Base-by-base conservation (phyloP, 441 rosid species). In the Hura crepitans region DNA sequence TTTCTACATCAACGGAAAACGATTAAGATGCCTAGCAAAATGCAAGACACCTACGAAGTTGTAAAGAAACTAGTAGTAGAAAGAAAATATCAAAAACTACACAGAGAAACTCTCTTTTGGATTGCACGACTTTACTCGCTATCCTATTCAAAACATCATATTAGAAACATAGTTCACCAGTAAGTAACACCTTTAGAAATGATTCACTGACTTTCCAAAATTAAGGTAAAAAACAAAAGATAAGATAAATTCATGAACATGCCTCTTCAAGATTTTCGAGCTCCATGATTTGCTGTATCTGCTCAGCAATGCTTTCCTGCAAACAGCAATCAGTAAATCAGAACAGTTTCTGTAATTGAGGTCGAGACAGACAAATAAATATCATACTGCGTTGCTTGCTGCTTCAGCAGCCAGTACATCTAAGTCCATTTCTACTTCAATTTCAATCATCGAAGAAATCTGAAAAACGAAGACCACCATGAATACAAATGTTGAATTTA, bases 401-500 rank as follows among this genome's bases (percentile, higher is more conserved):
- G 91, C 87, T 81, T 94, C 97, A 13, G 97, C 99, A 77, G 96
- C 97, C 74, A 94, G 90, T 79, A 94, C 99, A 77, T 92, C 94
- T 31, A 80, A 85, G 81, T 90, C 96, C 97, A 94, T 81, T 82
- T 92, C 97, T 62, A 94, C 90, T 80, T 94, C 97, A 47, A 94
- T 92, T 84, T 94, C 97, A 76, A 94, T 92, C 97, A 94, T 94
- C 25, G 96, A 94, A 70, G 97, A 86, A 75, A 92, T 90, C 99
- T 94, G 85, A 55, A 37, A 68, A 65, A 25, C 8, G 33, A 72
- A 49, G 43, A 43, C 23, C 57, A 18, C 9, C 12, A 57, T 42
- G 10, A 27, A 49, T 56, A 70, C 72, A 74, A n/a, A n/a, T n/a
- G n/a, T n/a, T n/a, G n/a, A n/a, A n/a, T n/a, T n/a, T n/a, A n/a